A percentile compares a stretch with the other conserved stretches of the same genome.
Conservation (phyloP, 371 early-diverging fungal genomes). For the Mortierella sp. region DNA sequence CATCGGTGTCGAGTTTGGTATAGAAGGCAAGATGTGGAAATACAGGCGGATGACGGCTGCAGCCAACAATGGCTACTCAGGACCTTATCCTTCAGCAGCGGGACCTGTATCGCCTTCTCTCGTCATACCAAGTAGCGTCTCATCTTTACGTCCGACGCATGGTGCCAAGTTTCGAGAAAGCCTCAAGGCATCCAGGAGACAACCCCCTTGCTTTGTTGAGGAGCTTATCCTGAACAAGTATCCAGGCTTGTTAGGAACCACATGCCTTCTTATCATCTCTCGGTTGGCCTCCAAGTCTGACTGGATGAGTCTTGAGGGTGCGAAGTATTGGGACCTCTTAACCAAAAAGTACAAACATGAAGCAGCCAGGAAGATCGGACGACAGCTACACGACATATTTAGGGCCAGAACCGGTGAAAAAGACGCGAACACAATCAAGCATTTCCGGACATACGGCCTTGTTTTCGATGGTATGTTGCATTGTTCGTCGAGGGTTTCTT, state of each 20-base stretch:
- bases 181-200: constrained; percentile 30
- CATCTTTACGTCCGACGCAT: constrained; percentile 12
- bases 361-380: constrained; percentile 12
- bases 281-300: constrained; percentile 12
- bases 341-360: constrained; percentile 5
- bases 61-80: too few species aligned
- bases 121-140: constrained; percentile 6
- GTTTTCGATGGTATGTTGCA: constrained; percentile 16
- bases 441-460: constrained; percentile 5
- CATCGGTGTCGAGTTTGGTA: too few species aligned
- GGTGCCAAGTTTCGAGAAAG: constrained; percentile 27
- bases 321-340: constrained; percentile 5
- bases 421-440: not conserved
- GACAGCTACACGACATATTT: constrained; percentile 19
- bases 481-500: not conserved
- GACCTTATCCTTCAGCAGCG: too few species aligned
- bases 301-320: constrained; percentile 13
- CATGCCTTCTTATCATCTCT: constrained; percentile 5
- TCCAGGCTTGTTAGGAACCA: constrained; percentile 9
- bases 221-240: constrained; percentile 18
- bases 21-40: too few species aligned
- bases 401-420: not conserved
- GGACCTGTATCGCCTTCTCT: too few species aligned
- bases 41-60: too few species aligned
- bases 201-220: constrained; percentile 23